phyloP scores from a whole-genome alignment of 2,329 filamentous ascomycete species.

The Aspergillus oerlinghausenensis region DNA sequence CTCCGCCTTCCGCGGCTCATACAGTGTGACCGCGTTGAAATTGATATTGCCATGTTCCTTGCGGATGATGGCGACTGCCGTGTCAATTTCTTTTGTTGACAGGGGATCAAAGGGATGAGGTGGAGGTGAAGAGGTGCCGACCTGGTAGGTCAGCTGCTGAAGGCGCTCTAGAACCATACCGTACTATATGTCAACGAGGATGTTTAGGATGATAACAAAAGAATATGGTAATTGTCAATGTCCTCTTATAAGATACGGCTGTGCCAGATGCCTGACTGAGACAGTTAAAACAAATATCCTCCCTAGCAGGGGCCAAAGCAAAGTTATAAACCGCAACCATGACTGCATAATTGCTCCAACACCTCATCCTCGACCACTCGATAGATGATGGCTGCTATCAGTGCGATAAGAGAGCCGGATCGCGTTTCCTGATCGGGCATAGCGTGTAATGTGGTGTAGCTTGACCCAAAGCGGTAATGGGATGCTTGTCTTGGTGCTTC shows the following conservation, averaged over 20 bases:
- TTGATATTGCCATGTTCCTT: conserved; percentile 66
- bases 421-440: conserved; percentile 52
- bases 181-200: conserved; percentile 30
- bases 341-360: background rate
- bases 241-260: background rate
- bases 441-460: conserved; percentile 6
- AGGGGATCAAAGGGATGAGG: conserved; percentile 78
- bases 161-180: conserved; percentile 63
- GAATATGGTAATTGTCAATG: background rate
- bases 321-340: background rate
- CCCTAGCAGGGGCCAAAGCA: background rate
- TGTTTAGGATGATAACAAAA: background rate
- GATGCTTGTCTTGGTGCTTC: conserved; percentile 11
- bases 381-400: background rate
- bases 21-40: conserved; percentile 82
- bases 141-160: conserved; percentile 59
- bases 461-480: conserved; percentile 14
- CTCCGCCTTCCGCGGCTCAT: conserved; percentile 78
- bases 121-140: conserved; percentile 51
- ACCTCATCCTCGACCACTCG: background rate
- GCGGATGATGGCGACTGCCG: conserved; percentile 63
- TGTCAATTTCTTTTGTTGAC: conserved; percentile 65
- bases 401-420: conserved; percentile 47
- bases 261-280: background rate
- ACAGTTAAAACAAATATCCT: background rate